phyloP scores from a whole-genome alignment of 345 rosid species.

The Zanthoxylum bungeanum region DNA sequence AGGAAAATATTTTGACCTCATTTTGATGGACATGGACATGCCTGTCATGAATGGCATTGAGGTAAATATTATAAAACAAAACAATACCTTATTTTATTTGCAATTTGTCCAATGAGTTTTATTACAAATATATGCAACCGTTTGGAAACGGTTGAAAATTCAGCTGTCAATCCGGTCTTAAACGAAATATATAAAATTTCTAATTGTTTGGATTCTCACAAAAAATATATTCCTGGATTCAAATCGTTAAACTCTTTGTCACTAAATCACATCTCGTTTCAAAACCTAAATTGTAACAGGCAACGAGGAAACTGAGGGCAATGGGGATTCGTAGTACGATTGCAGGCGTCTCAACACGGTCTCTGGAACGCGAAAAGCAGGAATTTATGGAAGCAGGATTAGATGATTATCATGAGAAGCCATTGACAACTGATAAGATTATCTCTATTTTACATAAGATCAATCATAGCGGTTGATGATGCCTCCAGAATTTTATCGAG shows the following conservation, averaged over 20 bases:
- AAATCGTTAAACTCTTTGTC: too few relatives aligned
- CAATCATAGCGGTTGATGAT: not conserved
- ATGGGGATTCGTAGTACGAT: slow-evolving; percentile 72
- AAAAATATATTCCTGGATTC: too few relatives aligned
- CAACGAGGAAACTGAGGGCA: slow-evolving; percentile 58
- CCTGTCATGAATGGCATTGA: slow-evolving; percentile 81
- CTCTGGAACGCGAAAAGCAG: slow-evolving; percentile 32
- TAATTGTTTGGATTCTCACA: too few relatives aligned
- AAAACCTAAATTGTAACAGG: slow-evolving; percentile 32
- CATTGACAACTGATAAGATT: slow-evolving; percentile 65
- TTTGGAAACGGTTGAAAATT: too few relatives aligned
- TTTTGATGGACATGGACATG: slow-evolving; percentile 92
- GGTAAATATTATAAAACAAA: too few relatives aligned
- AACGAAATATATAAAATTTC: too few relatives aligned
- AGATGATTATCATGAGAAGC: slow-evolving; percentile 78
- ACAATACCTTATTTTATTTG: too few relatives aligned
- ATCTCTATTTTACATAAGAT: slow-evolving; percentile 42
- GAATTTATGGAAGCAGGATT: slow-evolving; percentile 79
- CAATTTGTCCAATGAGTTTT: too few relatives aligned
- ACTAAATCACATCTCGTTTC: too few relatives aligned
- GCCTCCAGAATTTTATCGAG: not conserved
- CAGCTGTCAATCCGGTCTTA: too few relatives aligned
- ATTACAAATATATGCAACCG: too few relatives aligned
- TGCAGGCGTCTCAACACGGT: slow-evolving; percentile 61
- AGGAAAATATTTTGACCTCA: slow-evolving; percentile 63